Evolutionary conservation across 2,329 filamentous ascomycete genomes (phyloP), one percentile per base, ranked within the genome.

Genomic region (Diaporthe sp.): DNA sequence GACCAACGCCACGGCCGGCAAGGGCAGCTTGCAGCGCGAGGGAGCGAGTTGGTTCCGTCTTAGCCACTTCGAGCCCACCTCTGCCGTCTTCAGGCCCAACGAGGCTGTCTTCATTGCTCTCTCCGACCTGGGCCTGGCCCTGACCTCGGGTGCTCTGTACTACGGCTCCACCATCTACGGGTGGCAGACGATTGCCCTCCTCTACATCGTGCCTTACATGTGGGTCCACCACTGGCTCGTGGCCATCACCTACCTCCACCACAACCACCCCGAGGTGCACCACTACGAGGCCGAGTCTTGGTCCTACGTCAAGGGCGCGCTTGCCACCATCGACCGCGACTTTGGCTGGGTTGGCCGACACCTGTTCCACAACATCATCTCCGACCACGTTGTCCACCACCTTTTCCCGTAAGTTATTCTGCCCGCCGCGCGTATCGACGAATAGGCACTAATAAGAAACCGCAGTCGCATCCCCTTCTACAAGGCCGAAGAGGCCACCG

Each of bases 181-280:
- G 51, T 86, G 84, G 77, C 87, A 87, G 79, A 92, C 88, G 58
- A 87, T 92, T 22, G 84, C 89, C 73, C 84, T 92, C 61, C 84
- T 93, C 22, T 94, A 93, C 82, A 85, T 87, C 39, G 86, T 92
- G 49, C 92, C 93, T 22, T 94, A 93, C 82, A 81, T 93, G 76
- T 94, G 92, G 92, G 88, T 93, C 46, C 91, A 94, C 85, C 90
- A 93, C 86, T 94, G 92, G 92, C 87, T 94, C 72, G 92, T 94
- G 28, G 92, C 92, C 77, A 94, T 94, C 81, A 94, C 93, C 65
- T 94, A 93, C 84, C 91, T 94, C 28, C 93, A 94, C 84, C 93
- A 94, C 87, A 93, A 91, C 73, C 90, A 94, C 81, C 85, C 84
- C n/a, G 83, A 85, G 46, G 85, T 92, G 67, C 88, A 88, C 25